Evolutionary conservation across 441 rosid genomes (phyloP).

Genomic region (Gossypium gossypioides): DNA sequence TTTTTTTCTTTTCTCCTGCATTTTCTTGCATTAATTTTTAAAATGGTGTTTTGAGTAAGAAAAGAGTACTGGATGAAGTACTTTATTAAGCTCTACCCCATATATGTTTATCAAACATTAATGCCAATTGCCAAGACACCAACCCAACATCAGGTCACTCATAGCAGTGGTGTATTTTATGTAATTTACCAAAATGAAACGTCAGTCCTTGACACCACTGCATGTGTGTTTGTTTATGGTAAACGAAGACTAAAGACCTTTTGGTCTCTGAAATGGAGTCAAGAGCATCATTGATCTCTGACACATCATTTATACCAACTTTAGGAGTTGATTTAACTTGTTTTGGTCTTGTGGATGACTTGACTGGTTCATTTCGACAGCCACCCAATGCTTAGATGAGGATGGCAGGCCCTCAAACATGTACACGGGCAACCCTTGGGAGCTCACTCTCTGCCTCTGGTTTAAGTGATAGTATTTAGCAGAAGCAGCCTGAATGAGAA

Average conservation of each 20-base stretch:
- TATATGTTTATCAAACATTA: too few species aligned
- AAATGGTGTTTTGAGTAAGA: too few species aligned
- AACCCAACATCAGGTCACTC: neutral
- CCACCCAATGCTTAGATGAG: slow-evolving; percentile 43
- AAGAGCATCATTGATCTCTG: slow-evolving; percentile 57
- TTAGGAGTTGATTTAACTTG: neutral
- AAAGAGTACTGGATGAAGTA: too few species aligned
- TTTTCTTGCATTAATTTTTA: too few species aligned
- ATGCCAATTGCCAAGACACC: neutral
- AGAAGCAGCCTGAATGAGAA: too few species aligned
- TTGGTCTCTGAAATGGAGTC: slow-evolving; percentile 43
- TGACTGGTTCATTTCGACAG: slow-evolving; percentile 26
- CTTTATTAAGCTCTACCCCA: too few species aligned
- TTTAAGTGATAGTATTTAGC: too few species aligned
- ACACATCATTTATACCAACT: slow-evolving; percentile 54
- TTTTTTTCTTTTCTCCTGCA: neutral
- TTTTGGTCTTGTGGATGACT: slow-evolving; percentile 22
- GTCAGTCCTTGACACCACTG: slow-evolving; percentile 18
- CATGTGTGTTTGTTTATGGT: slow-evolving; percentile 59
- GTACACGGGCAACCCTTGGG: slow-evolving; percentile 53
- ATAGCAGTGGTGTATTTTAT: slow-evolving; percentile 29
- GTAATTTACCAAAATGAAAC: too few species aligned
- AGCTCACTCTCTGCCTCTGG: slow-evolving; percentile 35
- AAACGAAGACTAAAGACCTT: slow-evolving; percentile 30
- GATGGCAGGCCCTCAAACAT: slow-evolving; percentile 39